Percentiles rank a stretch among this genome's conserved stretches.
Evolutionary conservation across 2,329 filamentous ascomycete genomes (phyloP).

Genomic region (Monosporascus ibericus): DNA sequence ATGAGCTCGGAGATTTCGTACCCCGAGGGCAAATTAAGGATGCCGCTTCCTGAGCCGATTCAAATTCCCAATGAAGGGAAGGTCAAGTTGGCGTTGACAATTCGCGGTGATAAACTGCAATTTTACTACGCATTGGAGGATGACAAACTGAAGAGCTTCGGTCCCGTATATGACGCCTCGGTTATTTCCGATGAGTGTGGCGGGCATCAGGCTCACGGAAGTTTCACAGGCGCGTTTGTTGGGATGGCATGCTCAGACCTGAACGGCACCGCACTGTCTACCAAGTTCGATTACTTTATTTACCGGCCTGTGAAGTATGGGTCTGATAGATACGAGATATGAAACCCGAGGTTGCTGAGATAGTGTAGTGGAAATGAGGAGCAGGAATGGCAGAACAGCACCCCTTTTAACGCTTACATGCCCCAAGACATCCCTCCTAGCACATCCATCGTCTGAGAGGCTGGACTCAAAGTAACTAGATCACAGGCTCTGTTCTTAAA

Average conservation of each 20-base stretch:
- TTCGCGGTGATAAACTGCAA: constrained; percentile 46
- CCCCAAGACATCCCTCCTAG: no score
- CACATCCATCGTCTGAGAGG: no score
- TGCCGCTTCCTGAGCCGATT: constrained; percentile 37
- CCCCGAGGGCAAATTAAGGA: constrained; percentile 42
- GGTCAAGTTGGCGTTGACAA: constrained; percentile 43
- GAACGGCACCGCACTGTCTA: constrained; percentile 42
- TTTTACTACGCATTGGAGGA: constrained; percentile 50
- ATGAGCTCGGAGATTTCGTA: constrained; percentile 51
- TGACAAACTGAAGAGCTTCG: constrained; percentile 40
- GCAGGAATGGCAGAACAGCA: no score
- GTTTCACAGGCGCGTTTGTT: constrained; percentile 58
- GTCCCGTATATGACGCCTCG: constrained; percentile 51
- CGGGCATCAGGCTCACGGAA: constrained; percentile 54
- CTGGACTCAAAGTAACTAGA: no score
- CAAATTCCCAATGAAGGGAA: constrained; percentile 48
- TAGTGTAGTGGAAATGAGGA: no score
- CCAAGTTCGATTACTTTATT: constrained; percentile 45
- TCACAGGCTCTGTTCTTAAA: no score
- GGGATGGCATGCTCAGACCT: constrained; percentile 50
- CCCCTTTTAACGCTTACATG: no score
- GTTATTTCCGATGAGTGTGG: constrained; percentile 59
- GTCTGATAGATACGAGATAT: constrained; percentile 44
- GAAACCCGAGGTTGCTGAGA: neutral
- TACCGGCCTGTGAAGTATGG: constrained; percentile 43